Evolutionary conservation across 495 filamentous ascomycete species (phyloP), one percentile per base, ranked within the genome.

Genomic region (Daldinia childiae): DNA sequence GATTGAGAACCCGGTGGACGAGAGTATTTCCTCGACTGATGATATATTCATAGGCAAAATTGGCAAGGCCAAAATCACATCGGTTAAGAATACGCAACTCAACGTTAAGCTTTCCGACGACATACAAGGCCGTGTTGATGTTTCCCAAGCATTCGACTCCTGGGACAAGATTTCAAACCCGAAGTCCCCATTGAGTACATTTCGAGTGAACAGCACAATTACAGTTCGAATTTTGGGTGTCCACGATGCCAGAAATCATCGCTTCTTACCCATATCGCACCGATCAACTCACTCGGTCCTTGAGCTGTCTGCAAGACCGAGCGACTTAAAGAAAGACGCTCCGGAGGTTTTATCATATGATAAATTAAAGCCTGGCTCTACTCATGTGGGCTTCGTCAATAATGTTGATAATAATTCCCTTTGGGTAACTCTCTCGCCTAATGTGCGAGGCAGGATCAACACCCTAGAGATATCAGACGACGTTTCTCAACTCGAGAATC

Each of bases 381-480:
- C 80, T 0, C 90, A 89, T 81, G 80, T 94, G 55, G 93, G 88
- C 3, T 98, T 94, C 76, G 86, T 99, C 76, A 99, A 98, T 81
- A 97, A 97, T 69, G 79, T 94, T 59, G 84, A 87, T 14, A 85
- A 91, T 36, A 87, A 90, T 59, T 91, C 87, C 69, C 82, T 95
- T 21, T 98, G 94, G 95, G 89, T 95, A 54, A 97, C 92, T 75
- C 78, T 98, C 27, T 92, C 94, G 4, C 94, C 95, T n/a, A 94
- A 91, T 69, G 90, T 99, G 29, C 90, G 93, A 15, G 95, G 95
- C 64, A 85, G 93, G 57, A 87, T 99, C 52, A 87, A 86, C 41
- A 84, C 89, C 55, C 87, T 95, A 75, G 93, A 98, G 80, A 87
- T 96, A 19, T 91, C 92, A 0, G 93, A 97, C 67, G 93, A 98